phyloP scores from a whole-genome alignment of 208 protist genomes.

The Phytomonas sp. region DNA sequence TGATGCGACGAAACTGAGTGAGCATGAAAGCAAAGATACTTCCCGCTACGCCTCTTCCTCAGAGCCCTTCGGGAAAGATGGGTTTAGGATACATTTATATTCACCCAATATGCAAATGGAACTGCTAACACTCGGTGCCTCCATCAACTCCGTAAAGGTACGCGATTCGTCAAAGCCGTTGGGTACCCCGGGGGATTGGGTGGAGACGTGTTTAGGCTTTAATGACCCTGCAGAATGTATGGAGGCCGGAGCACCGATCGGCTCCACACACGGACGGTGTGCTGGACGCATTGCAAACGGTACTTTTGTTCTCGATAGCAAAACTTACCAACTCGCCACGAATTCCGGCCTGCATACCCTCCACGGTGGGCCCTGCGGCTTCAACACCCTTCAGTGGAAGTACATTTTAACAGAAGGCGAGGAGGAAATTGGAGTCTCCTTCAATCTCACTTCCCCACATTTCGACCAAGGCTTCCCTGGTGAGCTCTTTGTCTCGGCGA shows the following conservation, averaged over 20 bases:
- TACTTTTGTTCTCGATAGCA: slow-evolving; percentile 35
- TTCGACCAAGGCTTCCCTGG: slow-evolving; percentile 77
- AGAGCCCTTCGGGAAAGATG: slow-evolving; percentile 51
- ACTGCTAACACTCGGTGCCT: slow-evolving; percentile 52
- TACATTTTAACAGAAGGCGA: slow-evolving; percentile 61
- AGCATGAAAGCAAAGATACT: neutral
- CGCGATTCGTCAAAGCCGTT: slow-evolving; percentile 24
- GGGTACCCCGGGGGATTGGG: slow-evolving; percentile 20
- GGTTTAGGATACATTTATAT: slow-evolving; percentile 34
- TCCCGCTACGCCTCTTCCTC: neutral
- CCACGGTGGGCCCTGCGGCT: slow-evolving; percentile 59
- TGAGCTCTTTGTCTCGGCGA: slow-evolving; percentile 56
- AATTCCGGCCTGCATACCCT: slow-evolving; percentile 59
- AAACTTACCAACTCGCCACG: slow-evolving; percentile 44
- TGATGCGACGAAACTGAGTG: neutral
- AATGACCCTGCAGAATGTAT: slow-evolving; percentile 31
- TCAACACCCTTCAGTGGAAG: slow-evolving; percentile 56
- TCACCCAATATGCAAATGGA: slow-evolving; percentile 46
- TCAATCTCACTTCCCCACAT: slow-evolving; percentile 60
- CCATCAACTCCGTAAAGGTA: slow-evolving; percentile 55
- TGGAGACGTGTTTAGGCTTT: slow-evolving; percentile 52
- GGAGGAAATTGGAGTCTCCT: slow-evolving; percentile 61
- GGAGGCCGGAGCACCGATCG: slow-evolving; percentile 13
- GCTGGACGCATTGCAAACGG: slow-evolving; percentile 60
- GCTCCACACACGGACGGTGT: slow-evolving; percentile 40